Conservation (phyloP, 2,329 filamentous ascomycete genomes). For the Arthrobotrys musiformis region DNA sequence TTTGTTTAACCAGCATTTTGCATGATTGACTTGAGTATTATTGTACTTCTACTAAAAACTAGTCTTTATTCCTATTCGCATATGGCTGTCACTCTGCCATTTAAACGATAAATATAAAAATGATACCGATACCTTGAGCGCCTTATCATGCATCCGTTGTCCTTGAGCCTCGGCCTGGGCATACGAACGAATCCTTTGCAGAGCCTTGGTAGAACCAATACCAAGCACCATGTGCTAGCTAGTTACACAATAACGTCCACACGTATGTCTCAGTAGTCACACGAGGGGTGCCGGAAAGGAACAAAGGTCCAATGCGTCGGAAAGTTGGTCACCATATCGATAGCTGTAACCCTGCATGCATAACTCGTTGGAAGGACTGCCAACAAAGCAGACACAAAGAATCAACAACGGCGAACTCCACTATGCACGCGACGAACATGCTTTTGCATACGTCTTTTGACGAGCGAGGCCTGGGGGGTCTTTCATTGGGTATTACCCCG, state of each 20-base stretch:
- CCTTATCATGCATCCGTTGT: no score
- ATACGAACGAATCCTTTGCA: neutral
- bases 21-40: neutral
- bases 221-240: neutral
- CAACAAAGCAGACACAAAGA: constrained; percentile 11
- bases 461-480: neutral
- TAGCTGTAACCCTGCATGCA: neutral
- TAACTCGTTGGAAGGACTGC: constrained; percentile 9
- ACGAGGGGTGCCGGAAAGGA: neutral
- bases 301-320: neutral
- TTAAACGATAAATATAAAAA: neutral
- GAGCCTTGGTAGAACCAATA: neutral
- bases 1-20: neutral
- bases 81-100: neutral
- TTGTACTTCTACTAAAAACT: constrained; percentile 1
- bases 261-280: neutral
- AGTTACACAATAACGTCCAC: neutral
- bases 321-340: neutral
- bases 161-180: neutral
- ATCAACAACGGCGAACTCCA: neutral
- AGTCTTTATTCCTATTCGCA: neutral
- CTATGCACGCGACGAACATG: neutral
- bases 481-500: neutral
- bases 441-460: neutral
- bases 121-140: neutral